Conservation (phyloP, 2,329 filamentous ascomycete species). For the Dothiorella sarmentorum region DNA sequence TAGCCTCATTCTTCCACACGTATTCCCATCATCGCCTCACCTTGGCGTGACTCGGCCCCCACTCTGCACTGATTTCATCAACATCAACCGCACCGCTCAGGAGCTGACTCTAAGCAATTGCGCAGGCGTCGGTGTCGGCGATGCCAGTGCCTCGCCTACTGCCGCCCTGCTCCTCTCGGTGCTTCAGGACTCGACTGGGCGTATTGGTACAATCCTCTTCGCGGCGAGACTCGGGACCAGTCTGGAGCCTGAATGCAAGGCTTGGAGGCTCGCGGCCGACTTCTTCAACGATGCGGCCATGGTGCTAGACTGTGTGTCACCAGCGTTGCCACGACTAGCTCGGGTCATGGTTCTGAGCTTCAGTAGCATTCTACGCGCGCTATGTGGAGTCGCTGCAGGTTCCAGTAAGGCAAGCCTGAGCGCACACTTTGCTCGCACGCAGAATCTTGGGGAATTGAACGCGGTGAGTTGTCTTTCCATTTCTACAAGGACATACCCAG, state of each 20-base stretch:
- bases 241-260: slow-evolving; percentile 87
- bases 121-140: slow-evolving; percentile 74
- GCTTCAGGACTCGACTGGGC: slow-evolving; percentile 75
- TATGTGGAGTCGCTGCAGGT: slow-evolving; percentile 88
- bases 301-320: slow-evolving; percentile 79
- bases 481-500: slow-evolving; percentile 30
- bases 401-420: slow-evolving; percentile 88
- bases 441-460: slow-evolving; percentile 90
- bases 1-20: background rate
- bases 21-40: background rate
- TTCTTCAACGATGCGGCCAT: slow-evolving; percentile 85
- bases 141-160: slow-evolving; percentile 74
- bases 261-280: slow-evolving; percentile 81
- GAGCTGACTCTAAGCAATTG: background rate
- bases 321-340: slow-evolving; percentile 60
- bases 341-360: slow-evolving; percentile 58
- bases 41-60: background rate
- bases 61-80: background rate
- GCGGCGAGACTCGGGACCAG: slow-evolving; percentile 77
- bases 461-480: slow-evolving; percentile 51
- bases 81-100: background rate
- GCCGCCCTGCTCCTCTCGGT: slow-evolving; percentile 78
- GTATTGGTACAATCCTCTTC: slow-evolving; percentile 81
- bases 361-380: slow-evolving; percentile 59
- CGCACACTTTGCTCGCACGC: slow-evolving; percentile 82